phyloP scores from a whole-genome alignment of 306 rosid species.

The Quercus agrifolia region DNA sequence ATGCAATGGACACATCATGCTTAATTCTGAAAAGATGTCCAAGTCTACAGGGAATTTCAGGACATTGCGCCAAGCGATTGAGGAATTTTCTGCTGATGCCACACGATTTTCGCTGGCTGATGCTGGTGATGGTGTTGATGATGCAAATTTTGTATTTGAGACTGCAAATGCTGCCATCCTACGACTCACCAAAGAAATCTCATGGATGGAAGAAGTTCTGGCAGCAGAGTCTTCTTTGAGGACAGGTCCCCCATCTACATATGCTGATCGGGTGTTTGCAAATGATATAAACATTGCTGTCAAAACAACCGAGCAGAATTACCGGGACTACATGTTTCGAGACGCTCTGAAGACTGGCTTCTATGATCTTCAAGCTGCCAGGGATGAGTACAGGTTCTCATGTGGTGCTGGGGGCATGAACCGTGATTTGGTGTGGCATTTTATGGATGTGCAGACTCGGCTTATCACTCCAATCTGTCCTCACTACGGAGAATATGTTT shows the following conservation, averaged over 20 bases:
- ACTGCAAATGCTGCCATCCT: conserved; percentile 90
- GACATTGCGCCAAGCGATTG: conserved; percentile 78
- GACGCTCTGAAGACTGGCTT: conserved; percentile 91
- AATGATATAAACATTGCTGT: conserved; percentile 86
- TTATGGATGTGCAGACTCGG: conserved; percentile 94
- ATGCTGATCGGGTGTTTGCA: conserved; percentile 75
- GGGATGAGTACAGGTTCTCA: conserved; percentile 87
- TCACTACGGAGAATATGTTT: conserved; percentile 80
- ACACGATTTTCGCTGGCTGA: conserved; percentile 89
- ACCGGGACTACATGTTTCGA: conserved; percentile 70
- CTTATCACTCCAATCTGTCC: conserved; percentile 89
- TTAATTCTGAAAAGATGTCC: conserved; percentile 90
- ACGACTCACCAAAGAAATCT: conserved; percentile 74
- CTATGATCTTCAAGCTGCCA: conserved; percentile 84
- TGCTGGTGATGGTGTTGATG: conserved; percentile 96
- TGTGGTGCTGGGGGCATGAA: conserved; percentile 77
- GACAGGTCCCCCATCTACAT: conserved; percentile 73
- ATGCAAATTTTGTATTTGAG: conserved; percentile 89
- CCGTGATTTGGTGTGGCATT: conserved; percentile 62
- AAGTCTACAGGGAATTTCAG: conserved; percentile 93
- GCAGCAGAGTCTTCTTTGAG: conserved; percentile 69
- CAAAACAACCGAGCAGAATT: conserved; percentile 69
- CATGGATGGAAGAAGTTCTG: conserved; percentile 79
- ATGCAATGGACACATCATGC: conserved; percentile 92
- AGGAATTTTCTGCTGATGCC: conserved; percentile 92